Percentiles rank a stretch among this genome's conserved stretches.
Conservation (phyloP, 306 rosid genomes). For the Geum urbanum region DNA sequence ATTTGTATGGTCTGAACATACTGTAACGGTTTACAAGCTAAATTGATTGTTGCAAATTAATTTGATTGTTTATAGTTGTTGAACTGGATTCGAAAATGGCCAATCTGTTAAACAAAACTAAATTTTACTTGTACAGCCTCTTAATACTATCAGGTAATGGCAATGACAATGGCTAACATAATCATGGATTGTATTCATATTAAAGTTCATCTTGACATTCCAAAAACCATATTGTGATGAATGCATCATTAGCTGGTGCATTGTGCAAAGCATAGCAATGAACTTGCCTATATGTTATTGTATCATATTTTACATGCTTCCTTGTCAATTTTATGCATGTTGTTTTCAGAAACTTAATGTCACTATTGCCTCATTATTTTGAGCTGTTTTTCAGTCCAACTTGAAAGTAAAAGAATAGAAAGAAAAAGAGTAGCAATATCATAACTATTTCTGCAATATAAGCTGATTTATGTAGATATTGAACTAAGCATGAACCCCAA, state of each 20-base stretch:
- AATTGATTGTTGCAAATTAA: too few species aligned
- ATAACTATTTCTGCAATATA: not conserved
- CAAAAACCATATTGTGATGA: not conserved
- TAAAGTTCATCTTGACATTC: not conserved
- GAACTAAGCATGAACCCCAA: not conserved
- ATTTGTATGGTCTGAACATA: not conserved
- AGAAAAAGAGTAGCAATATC: not conserved
- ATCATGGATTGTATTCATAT: not conserved
- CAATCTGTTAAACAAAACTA: too few species aligned
- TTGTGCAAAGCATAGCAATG: not conserved
- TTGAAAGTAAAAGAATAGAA: not conserved
- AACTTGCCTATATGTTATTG: too few species aligned
- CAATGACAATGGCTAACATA: not conserved
- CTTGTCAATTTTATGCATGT: too few species aligned
- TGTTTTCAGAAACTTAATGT: too few species aligned
- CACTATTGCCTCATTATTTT: too few species aligned
- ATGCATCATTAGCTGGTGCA: slow-evolving; percentile 5
- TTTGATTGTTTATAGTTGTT: not conserved
- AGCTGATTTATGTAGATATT: not conserved
- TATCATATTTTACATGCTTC: not conserved
- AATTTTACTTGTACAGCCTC: not conserved
- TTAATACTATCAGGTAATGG: not conserved
- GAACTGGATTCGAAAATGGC: too few species aligned
- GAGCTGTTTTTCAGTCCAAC: not conserved
- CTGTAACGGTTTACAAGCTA: too few species aligned